A percentile compares a stretch with the other conserved stretches of the same genome.
Evolutionary conservation across 2,329 filamentous ascomycete genomes (phyloP).

Genomic region (Colletotrichum musae): DNA sequence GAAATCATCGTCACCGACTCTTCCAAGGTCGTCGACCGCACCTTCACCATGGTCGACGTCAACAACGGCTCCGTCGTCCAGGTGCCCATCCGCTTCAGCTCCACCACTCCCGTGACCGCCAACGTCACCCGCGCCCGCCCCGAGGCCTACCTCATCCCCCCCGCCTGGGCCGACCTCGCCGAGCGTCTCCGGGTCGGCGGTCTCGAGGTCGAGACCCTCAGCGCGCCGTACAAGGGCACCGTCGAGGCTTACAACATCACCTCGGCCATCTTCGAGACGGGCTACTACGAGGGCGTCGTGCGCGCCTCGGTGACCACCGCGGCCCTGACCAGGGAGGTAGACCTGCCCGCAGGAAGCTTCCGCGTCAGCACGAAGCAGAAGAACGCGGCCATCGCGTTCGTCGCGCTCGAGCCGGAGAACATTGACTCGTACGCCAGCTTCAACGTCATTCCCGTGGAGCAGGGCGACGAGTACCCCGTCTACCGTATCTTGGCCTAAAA

Average conservation of each 20-base stretch:
- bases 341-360: slow-evolving; percentile 49
- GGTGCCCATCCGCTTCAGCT: slow-evolving; percentile 47
- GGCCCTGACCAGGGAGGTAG: slow-evolving; percentile 40
- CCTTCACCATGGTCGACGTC: slow-evolving; percentile 47
- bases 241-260: slow-evolving; percentile 49
- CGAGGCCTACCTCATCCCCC: slow-evolving; percentile 49
- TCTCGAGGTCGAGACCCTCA: slow-evolving; percentile 46
- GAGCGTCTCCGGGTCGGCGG: slow-evolving; percentile 47
- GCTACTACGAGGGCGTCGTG: slow-evolving; percentile 50
- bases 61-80: slow-evolving; percentile 47
- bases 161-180: slow-evolving; percentile 47
- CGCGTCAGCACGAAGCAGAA: slow-evolving; percentile 51
- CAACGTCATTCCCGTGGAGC: slow-evolving; percentile 48
- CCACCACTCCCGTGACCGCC: slow-evolving; percentile 46
- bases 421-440: slow-evolving; percentile 52
- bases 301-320: slow-evolving; percentile 44
- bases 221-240: slow-evolving; percentile 44
- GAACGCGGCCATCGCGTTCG: slow-evolving; percentile 49
- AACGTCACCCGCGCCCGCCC: slow-evolving; percentile 50
- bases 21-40: slow-evolving; percentile 41
- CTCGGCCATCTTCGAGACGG: slow-evolving; percentile 43
- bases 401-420: slow-evolving; percentile 51
- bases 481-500: slow-evolving; percentile 43
- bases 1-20: slow-evolving; percentile 49
- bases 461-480: slow-evolving; percentile 50